Evolutionary conservation across 2,329 filamentous ascomycete species (phyloP).

Genomic region (Sclerotinia glacialis): DNA sequence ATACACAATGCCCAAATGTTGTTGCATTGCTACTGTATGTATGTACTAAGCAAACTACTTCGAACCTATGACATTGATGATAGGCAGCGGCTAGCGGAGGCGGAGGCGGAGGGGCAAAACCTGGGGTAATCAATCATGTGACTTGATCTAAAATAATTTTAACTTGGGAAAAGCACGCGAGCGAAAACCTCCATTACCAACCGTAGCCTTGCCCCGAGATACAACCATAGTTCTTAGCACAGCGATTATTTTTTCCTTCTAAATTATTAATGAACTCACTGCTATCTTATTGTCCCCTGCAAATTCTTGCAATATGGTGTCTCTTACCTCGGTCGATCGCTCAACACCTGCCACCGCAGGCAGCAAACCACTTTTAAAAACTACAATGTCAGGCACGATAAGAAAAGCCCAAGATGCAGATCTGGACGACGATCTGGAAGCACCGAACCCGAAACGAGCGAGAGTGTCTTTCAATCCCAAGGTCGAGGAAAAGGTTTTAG

Average conservation of each 20-base stretch:
- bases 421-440: constrained; percentile 32
- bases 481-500: constrained; percentile 40
- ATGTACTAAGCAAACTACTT: neutral
- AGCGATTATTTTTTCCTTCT: neutral
- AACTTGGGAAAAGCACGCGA: constrained; percentile 17
- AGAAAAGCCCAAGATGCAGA: constrained; percentile 36
- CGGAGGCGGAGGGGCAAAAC: constrained; percentile 13
- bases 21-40: neutral
- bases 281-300: neutral
- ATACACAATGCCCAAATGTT: neutral
- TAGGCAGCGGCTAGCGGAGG: neutral
- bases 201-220: constrained; percentile 3
- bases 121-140: constrained; percentile 15
- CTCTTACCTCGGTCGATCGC: constrained; percentile 14
- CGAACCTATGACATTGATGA: neutral
- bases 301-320: constrained; percentile 18
- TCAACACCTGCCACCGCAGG: constrained; percentile 3
- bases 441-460: constrained; percentile 35
- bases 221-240: neutral
- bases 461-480: constrained; percentile 38
- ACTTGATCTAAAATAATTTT: constrained; percentile 17
- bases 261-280: constrained; percentile 16
- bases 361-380: constrained; percentile 36
- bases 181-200: constrained; percentile 6
- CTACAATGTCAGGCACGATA: constrained; percentile 34